Conservation (phyloP, 805 yeast species). For the Millerozyma acaciae region DNA sequence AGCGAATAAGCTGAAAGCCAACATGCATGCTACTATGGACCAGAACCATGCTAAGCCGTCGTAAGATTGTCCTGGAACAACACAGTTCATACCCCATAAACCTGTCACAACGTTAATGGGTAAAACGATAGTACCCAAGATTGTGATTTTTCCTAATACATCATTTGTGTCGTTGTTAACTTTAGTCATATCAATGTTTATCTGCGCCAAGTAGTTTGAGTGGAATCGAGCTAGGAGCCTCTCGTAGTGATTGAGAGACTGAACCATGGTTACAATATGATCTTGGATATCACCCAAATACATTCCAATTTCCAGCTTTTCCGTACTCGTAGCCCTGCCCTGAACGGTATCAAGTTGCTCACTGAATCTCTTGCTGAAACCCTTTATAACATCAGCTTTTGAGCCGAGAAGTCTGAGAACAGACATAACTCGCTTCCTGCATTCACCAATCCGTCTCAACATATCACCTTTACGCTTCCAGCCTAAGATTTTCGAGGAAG, state of each 20-base stretch:
- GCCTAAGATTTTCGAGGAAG: constrained; percentile 46
- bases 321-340: constrained; percentile 19
- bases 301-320: constrained; percentile 75
- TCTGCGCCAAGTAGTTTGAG: constrained; percentile 92
- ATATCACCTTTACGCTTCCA: constrained; percentile 95
- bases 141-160: constrained; percentile 87
- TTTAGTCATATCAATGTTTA: constrained; percentile 95
- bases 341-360: constrained; percentile 11
- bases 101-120: constrained; percentile 97
- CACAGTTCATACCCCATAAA: constrained; percentile 97
- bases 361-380: constrained; percentile 84
- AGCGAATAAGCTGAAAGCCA: constrained; percentile 32
- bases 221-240: constrained; percentile 92
- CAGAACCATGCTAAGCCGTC: constrained; percentile 41
- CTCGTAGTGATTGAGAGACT: constrained; percentile 89
- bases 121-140: constrained; percentile 89
- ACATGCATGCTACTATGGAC: constrained; percentile 33
- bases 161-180: constrained; percentile 97
- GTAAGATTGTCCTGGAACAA: constrained; percentile 84
- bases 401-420: constrained; percentile 78
- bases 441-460: constrained; percentile 92
- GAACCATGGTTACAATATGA: constrained; percentile 96
- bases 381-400: constrained; percentile 97
- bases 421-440: constrained; percentile 92
- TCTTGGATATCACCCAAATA: constrained; percentile 97